Evolutionary conservation across 257 asterid species (phyloP).

Genomic region (Ehretia macrophylla): DNA sequence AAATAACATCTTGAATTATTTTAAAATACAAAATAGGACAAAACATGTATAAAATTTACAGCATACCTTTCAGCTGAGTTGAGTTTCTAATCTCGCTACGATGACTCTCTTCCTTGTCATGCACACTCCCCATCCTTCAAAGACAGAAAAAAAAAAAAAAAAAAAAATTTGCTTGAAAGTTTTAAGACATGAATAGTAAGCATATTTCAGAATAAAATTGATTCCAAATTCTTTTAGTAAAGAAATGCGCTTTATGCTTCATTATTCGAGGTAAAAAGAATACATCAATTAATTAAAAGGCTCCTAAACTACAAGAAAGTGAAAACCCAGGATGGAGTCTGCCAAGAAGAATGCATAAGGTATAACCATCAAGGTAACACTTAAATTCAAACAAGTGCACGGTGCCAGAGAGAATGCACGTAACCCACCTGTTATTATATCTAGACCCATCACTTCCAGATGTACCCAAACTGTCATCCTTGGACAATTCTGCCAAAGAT

Average conservation of each 20-base stretch:
- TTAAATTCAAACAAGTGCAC: no score
- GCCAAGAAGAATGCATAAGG: no score
- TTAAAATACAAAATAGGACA: not conserved
- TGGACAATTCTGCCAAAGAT: constrained; percentile 61
- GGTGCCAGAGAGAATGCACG: no score
- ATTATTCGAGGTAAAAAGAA: no score
- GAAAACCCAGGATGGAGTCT: no score
- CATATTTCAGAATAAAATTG: no score
- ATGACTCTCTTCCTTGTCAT: constrained; percentile 44
- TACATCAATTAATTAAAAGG: no score
- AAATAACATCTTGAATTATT: constrained; percentile 12
- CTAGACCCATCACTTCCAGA: constrained; percentile 30
- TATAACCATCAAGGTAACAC: no score
- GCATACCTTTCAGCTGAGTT: constrained; percentile 39
- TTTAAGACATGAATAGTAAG: not conserved
- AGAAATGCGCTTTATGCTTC: no score
- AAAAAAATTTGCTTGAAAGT: no score
- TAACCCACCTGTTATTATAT: constrained; percentile 17
- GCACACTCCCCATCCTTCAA: constrained; percentile 25
- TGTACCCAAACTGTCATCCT: constrained; percentile 31
- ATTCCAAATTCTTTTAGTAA: no score
- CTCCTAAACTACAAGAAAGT: no score
- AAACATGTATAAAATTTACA: not conserved
- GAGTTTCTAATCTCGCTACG: constrained; percentile 35
- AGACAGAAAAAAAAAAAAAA: not conserved